A percentile compares a stretch with the other conserved stretches of the same genome.
Evolutionary conservation across 2,329 filamentous ascomycete species (phyloP).

Genomic region (Fusarium stilboides): DNA sequence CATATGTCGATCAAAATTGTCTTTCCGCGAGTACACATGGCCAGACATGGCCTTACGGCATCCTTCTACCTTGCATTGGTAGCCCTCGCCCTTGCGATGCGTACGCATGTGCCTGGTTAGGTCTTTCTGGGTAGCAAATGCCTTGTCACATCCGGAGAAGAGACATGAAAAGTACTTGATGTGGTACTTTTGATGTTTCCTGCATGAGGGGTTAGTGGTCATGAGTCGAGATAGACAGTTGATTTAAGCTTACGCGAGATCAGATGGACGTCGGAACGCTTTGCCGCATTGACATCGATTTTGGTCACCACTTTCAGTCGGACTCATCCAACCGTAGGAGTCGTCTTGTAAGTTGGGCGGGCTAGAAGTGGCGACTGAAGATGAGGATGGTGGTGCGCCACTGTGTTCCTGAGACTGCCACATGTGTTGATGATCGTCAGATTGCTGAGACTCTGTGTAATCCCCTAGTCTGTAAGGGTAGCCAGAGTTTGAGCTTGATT

Average conservation of each 20-base stretch:
- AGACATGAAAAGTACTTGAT: constrained; percentile 51
- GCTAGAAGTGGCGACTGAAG: constrained; percentile 41
- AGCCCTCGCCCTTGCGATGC: constrained; percentile 49
- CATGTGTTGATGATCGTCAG: constrained; percentile 39
- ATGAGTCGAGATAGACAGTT: neutral
- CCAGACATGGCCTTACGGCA: constrained; percentile 49
- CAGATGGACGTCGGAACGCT: constrained; percentile 47
- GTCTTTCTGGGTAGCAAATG: constrained; percentile 50
- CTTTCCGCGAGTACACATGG: constrained; percentile 50
- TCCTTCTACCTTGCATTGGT: constrained; percentile 47
- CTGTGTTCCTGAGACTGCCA: constrained; percentile 38
- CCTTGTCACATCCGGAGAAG: constrained; percentile 45
- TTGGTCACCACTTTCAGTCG: constrained; percentile 31
- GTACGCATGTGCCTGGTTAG: constrained; percentile 47
- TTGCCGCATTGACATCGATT: constrained; percentile 48
- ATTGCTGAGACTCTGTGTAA: constrained; percentile 33
- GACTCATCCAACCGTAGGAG: constrained; percentile 29
- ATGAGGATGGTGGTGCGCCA: constrained; percentile 39
- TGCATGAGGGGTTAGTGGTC: constrained; percentile 24
- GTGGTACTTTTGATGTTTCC: constrained; percentile 51
- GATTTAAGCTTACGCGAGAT: constrained; percentile 45
- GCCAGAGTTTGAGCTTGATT: constrained; percentile 33
- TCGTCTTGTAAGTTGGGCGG: constrained; percentile 45
- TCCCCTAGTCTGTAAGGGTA: constrained; percentile 33
- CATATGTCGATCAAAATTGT: constrained; percentile 51